Evolutionary conservation across 2,329 filamentous ascomycete species (phyloP), one percentile per base, ranked within the genome.

Genomic region (Phaeoacremonium minimum): DNA sequence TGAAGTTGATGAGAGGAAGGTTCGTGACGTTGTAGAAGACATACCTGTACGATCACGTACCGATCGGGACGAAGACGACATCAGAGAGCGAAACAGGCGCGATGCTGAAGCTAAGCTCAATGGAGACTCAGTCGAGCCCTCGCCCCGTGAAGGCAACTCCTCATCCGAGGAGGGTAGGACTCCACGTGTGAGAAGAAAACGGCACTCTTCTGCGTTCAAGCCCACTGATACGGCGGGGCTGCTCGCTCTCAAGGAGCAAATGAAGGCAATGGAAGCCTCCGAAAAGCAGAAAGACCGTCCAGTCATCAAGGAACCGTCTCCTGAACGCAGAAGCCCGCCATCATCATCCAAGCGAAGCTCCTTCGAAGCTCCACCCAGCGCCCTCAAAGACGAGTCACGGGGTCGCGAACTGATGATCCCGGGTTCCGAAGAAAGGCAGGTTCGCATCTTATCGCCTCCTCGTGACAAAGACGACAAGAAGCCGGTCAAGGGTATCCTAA

Each of bases 401-500:
- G 65, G 69, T 15, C 69, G 69, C 28, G 68, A 73, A 15, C 33
- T 58, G 4, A 56, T 50, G 2, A 42, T 52, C 11, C 39, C 58
- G 4, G 40, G 47, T 4, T 40, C 49, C 5, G 64, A 70, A 12
- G 65, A 68, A 36, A 72, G 66, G 44, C 67, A 71, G 44, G 66
- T 77, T n/a, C 74, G 78, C n/a, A 66, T 93, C 4, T 85, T 93
- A 14, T 83, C 85, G 5, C 87, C 86, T 2, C 84, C 83, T 38
- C 60, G 73, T 36, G 67, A 79, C 41, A 74, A 78, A 51, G 65
- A 70, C 15, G 83, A 87, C 14, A 73, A 75, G 28, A 85, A 86
- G 46, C 75, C 79, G 14, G 76, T 87, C 41, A 93, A 85, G 59
- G 83, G 89, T 13, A 97, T 97, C 38, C 70, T 97, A 30, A 93